A percentile compares a stretch with the other conserved stretches of the same genome.
phyloP scores from a whole-genome alignment of 2,329 filamentous ascomycete species.

The Stachybotrys elegans region DNA sequence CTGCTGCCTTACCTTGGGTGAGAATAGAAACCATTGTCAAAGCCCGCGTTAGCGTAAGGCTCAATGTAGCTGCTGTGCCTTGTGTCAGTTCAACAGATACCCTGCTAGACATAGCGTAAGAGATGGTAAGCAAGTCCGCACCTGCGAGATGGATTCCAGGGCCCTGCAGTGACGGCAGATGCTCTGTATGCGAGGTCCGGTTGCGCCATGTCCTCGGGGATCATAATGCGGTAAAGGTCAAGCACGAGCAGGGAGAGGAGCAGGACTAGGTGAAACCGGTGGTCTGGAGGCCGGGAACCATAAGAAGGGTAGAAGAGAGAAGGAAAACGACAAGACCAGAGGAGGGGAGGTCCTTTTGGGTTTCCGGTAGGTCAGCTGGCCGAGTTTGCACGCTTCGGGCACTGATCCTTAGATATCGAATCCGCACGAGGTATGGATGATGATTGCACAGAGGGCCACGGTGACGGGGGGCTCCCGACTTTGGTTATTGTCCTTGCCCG shows the following conservation, averaged over 20 bases:
- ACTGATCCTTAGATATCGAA: slow-evolving; percentile 18
- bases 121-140: slow-evolving; percentile 29
- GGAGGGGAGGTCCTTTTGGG: slow-evolving; percentile 5
- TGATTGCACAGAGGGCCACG: slow-evolving; percentile 15
- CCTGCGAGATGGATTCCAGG: slow-evolving; percentile 49
- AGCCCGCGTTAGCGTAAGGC: slow-evolving; percentile 24
- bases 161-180: slow-evolving; percentile 39
- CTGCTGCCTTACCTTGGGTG: slow-evolving; percentile 31
- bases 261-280: background rate
- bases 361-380: slow-evolving; percentile 15
- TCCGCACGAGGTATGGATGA: background rate
- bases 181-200: slow-evolving; percentile 43
- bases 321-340: slow-evolving; percentile 16
- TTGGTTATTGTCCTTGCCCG: slow-evolving; percentile 20
- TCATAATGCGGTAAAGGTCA: slow-evolving; percentile 20
- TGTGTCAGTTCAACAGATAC: slow-evolving; percentile 3
- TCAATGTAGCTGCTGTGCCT: slow-evolving; percentile 24
- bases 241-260: background rate
- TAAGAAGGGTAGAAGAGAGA: slow-evolving; percentile 17
- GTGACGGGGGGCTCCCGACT: slow-evolving; percentile 22
- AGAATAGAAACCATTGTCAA: slow-evolving; percentile 31
- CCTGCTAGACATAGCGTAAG: too few species aligned
- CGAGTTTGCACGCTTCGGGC: slow-evolving; percentile 22
- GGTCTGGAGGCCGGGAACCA: slow-evolving; percentile 19
- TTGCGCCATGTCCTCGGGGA: slow-evolving; percentile 38